These are phyloP conservation scores for Calocybe cyanea DNA, from an alignment of 768 basidiomycete species.

Conservation along the genomic window DNA sequence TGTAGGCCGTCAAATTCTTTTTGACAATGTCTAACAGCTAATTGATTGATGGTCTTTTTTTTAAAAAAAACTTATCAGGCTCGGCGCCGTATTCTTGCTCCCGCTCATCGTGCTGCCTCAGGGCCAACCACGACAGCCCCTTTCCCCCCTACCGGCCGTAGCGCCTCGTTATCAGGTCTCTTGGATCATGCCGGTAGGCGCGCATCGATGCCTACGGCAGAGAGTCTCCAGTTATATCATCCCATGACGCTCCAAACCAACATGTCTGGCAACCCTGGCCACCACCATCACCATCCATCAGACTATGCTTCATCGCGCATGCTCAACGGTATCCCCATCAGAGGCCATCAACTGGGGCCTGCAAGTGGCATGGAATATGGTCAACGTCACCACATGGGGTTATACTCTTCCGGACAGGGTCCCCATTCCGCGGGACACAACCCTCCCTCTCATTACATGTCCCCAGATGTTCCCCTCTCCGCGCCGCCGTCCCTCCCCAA, in stretches of 20 bases:
- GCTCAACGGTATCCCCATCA: constrained; percentile 38
- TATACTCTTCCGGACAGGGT: constrained; percentile 34
- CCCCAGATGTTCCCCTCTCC: constrained; percentile 47
- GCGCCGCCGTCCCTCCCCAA: constrained; percentile 47
- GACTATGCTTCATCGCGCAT: constrained; percentile 45
- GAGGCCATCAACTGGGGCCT: constrained; percentile 29
- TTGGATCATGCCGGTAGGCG: constrained; percentile 49
- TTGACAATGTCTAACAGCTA: background rate
- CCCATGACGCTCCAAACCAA: constrained; percentile 71
- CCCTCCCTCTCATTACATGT: constrained; percentile 28
- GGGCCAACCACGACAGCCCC: constrained; percentile 78
- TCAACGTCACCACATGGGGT: constrained; percentile 31
- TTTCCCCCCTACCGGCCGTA: constrained; percentile 52
- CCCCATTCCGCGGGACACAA: constrained; percentile 38
- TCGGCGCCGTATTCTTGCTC: constrained; percentile 77
- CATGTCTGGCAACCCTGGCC: constrained; percentile 31
- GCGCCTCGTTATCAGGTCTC: constrained; percentile 37
- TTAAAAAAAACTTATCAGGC: constrained; percentile 53
- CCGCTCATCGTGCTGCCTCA: constrained; percentile 71
- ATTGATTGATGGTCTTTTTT: no score
- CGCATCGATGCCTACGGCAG: constrained; percentile 61
- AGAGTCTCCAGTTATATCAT: constrained; percentile 71
- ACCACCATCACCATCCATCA: constrained; percentile 33
- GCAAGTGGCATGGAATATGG: constrained; percentile 36
- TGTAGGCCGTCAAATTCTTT: constrained; percentile 30